Evolutionary conservation across 345 rosid species (phyloP).

Genomic region (Arabidopsis arenosa): DNA sequence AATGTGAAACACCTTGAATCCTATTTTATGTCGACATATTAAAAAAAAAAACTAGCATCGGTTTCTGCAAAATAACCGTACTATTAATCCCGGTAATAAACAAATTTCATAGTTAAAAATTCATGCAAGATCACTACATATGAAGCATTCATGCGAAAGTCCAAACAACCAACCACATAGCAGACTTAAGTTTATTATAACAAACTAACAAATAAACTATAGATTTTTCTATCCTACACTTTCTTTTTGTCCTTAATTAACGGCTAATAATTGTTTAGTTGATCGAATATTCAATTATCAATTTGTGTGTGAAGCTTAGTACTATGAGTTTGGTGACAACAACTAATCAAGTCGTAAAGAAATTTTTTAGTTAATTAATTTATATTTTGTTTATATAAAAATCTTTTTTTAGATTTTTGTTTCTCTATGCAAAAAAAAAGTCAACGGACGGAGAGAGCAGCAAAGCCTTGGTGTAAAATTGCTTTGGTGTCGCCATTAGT

Average conservation of each 20-base stretch:
- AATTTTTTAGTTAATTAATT: background rate
- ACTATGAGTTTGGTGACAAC: background rate
- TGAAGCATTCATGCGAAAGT: background rate
- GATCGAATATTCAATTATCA: background rate
- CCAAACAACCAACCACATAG: background rate
- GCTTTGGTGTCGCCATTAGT: conserved; percentile 33
- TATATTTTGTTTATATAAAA: background rate
- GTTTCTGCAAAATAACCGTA: background rate
- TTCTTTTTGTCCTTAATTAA: no score
- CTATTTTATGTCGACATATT: background rate
- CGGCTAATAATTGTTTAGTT: background rate
- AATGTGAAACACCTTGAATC: background rate
- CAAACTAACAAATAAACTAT: background rate
- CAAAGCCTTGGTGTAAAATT: conserved; percentile 22
- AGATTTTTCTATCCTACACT: background rate
- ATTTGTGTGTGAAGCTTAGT: background rate
- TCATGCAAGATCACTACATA: background rate
- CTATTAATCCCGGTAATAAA: no score
- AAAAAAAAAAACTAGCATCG: background rate
- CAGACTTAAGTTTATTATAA: background rate
- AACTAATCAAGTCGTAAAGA: background rate
- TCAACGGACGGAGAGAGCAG: conserved; percentile 30
- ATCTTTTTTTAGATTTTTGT: background rate
- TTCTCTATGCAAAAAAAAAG: conserved; percentile 9
- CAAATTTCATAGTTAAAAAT: no score